These are phyloP conservation scores for Podospora appendiculata DNA, from an alignment of 495 filamentous ascomycete genomes.

Conservation along the genomic window DNA sequence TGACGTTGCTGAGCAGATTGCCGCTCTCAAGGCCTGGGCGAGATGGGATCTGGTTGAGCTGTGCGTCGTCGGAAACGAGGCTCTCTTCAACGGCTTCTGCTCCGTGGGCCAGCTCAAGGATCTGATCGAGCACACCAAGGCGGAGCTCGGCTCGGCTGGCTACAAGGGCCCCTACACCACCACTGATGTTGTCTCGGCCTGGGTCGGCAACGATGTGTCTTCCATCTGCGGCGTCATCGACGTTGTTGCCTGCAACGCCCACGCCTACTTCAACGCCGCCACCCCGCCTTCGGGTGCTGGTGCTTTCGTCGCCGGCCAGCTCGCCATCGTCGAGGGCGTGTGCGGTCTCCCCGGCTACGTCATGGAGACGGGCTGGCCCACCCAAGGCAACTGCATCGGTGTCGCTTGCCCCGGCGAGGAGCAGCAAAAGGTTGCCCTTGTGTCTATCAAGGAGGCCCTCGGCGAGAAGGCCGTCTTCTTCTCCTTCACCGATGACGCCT, in stretches of 20 bases:
- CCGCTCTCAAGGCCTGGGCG: slow-evolving; percentile 62
- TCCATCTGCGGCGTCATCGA: slow-evolving; percentile 68
- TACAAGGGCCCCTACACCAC: slow-evolving; percentile 75
- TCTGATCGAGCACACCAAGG: slow-evolving; percentile 55
- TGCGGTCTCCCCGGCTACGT: slow-evolving; percentile 68
- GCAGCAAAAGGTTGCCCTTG: slow-evolving; percentile 67
- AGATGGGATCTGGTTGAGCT: slow-evolving; percentile 70
- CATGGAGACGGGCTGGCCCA: slow-evolving; percentile 92
- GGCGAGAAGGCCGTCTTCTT: slow-evolving; percentile 65
- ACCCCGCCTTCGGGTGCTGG: slow-evolving; percentile 59
- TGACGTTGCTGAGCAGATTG: slow-evolving; percentile 57
- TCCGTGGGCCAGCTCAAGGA: slow-evolving; percentile 51
- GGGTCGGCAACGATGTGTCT: slow-evolving; percentile 47
- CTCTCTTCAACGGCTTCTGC: slow-evolving; percentile 62
- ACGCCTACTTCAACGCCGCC: slow-evolving; percentile 83
- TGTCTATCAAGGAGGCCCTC: slow-evolving; percentile 46
- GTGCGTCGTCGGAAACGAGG: slow-evolving; percentile 86
- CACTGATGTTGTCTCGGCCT: slow-evolving; percentile 72
- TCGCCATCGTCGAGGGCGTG: slow-evolving; percentile 52
- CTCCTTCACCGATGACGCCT: slow-evolving; percentile 69
- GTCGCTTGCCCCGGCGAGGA: slow-evolving; percentile 54
- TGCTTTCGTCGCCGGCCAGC: slow-evolving; percentile 59
- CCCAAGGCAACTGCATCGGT: slow-evolving; percentile 58
- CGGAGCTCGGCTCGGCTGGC: slow-evolving; percentile 57
- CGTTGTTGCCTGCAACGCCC: slow-evolving; percentile 73